A percentile compares a stretch with the other conserved stretches of the same genome.
phyloP scores from a whole-genome alignment of 2,329 filamentous ascomycete genomes.

The Capronia epimyces region DNA sequence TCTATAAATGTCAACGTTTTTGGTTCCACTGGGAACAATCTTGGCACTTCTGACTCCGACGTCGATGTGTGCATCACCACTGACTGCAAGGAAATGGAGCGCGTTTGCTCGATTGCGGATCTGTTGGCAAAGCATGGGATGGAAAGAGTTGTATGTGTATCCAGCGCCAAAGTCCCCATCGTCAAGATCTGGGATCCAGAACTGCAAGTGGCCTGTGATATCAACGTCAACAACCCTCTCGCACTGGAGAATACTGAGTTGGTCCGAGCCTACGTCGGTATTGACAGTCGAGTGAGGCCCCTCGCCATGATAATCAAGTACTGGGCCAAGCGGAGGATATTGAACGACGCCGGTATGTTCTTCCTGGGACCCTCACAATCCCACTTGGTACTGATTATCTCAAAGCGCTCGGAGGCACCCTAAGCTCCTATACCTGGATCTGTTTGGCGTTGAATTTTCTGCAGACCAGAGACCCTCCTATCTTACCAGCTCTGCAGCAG shows the following conservation, averaged over 20 bases:
- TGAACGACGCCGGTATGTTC: slow-evolving; percentile 88
- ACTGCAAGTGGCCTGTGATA: slow-evolving; percentile 80
- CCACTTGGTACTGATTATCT: slow-evolving; percentile 28
- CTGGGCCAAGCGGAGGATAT: slow-evolving; percentile 86
- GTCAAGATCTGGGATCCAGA: slow-evolving; percentile 99
- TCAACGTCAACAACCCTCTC: slow-evolving; percentile 97
- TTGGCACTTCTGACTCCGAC: slow-evolving; percentile 94
- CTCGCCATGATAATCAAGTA: slow-evolving; percentile 96
- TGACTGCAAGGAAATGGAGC: slow-evolving; percentile 76
- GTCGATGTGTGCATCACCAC: slow-evolving; percentile 98
- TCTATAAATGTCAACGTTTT: slow-evolving; percentile 89
- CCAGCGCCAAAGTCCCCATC: slow-evolving; percentile 92
- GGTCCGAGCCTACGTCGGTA: slow-evolving; percentile 94
- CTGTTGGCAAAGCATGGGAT: slow-evolving; percentile 85
- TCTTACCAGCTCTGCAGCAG: slow-evolving; percentile 81
- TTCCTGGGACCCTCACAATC: slow-evolving; percentile 6
- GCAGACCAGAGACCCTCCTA: slow-evolving; percentile 75
- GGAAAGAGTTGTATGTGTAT: slow-evolving; percentile 92
- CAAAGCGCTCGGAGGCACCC: slow-evolving; percentile 78
- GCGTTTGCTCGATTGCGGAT: slow-evolving; percentile 84
- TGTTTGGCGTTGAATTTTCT: slow-evolving; percentile 96
- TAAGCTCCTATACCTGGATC: slow-evolving; percentile 99
- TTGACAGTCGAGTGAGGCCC: slow-evolving; percentile 82
- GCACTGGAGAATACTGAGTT: slow-evolving; percentile 95
- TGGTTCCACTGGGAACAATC: slow-evolving; percentile 92